phyloP scores from a whole-genome alignment of 495 filamentous ascomycete species.

The Copromyces sp. region DNA sequence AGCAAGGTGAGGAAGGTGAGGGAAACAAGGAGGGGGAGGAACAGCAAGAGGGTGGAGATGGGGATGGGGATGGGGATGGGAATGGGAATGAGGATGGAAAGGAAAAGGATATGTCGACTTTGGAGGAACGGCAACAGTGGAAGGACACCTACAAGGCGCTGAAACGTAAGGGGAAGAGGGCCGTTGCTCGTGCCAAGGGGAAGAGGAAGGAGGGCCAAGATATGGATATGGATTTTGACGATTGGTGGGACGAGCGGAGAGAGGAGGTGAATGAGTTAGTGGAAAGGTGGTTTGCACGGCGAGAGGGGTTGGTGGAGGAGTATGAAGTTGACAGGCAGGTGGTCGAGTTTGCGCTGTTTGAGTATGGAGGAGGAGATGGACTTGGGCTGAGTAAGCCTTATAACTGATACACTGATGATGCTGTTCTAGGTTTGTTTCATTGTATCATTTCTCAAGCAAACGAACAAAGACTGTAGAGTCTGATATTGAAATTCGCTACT shows the following conservation, averaged over 20 bases:
- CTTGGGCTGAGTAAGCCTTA: neutral
- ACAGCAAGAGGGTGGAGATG: neutral
- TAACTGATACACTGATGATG: no score
- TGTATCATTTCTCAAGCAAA: no score
- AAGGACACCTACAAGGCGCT: neutral
- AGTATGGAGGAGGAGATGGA: neutral
- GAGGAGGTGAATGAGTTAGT: neutral
- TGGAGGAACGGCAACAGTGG: neutral
- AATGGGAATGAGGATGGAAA: no score
- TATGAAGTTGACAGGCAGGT: neutral
- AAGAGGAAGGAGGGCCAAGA: neutral
- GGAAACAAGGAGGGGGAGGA: neutral
- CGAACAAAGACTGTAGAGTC: neutral
- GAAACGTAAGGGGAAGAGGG: neutral
- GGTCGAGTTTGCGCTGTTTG: neutral
- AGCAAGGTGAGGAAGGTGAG: no score
- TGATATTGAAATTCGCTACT: neutral
- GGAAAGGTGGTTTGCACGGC: neutral
- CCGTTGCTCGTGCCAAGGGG: neutral
- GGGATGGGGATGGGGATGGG: neutral
- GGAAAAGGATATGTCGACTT: rapidly evolving
- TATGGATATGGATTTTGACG: neutral
- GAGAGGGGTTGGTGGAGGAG: neutral
- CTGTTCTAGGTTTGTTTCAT: no score
- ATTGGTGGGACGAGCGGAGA: neutral